Percentiles rank a stretch among this genome's conserved stretches.
These are phyloP conservation scores for Ganoderma resinaceum DNA, from an alignment of 1,284 basidiomycete species.

Conservation along the genomic window DNA sequence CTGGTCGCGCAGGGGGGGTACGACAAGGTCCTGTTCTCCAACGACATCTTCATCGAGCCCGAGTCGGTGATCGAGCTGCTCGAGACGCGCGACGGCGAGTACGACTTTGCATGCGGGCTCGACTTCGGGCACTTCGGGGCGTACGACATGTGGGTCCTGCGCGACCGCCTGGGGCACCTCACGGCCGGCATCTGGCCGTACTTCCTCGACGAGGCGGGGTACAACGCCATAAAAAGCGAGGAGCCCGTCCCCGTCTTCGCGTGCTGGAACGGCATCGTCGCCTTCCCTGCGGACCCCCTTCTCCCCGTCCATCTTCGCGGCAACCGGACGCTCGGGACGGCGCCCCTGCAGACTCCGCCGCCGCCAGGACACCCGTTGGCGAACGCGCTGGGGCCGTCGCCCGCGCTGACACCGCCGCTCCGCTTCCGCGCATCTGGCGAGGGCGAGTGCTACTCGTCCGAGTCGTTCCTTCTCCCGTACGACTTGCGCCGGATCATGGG, in stretches of 20 bases:
- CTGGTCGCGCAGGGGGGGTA: conserved; percentile 46
- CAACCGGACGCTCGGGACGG: conserved; percentile 40
- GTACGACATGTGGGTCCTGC: conserved; percentile 58
- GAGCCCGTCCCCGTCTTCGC: conserved; percentile 57
- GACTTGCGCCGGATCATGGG: conserved; percentile 58
- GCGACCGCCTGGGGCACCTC: conserved; percentile 49
- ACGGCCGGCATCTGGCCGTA: conserved; percentile 59
- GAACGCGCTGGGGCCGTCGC: conserved; percentile 37
- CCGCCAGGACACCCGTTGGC: conserved; percentile 36
- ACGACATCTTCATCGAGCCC: conserved; percentile 57
- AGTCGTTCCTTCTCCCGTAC: conserved; percentile 61
- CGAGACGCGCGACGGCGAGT: conserved; percentile 52
- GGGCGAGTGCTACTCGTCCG: conserved; percentile 55
- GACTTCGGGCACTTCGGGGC: conserved; percentile 53
- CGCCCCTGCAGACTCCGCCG: conserved; percentile 35
- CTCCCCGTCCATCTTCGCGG: conserved; percentile 44
- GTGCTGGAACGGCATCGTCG: conserved; percentile 69
- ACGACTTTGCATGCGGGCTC: conserved; percentile 63
- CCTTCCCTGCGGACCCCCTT: conserved; percentile 54
- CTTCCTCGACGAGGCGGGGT: conserved; percentile 48
- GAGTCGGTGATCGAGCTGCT: conserved; percentile 55
- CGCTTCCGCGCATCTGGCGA: conserved; percentile 53
- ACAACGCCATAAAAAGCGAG: conserved; percentile 45
- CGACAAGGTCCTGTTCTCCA: conserved; percentile 56
- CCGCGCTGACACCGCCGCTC: conserved; percentile 46